phyloP scores from a whole-genome alignment of 257 asterid species.

The Solanum ossicruentum region DNA sequence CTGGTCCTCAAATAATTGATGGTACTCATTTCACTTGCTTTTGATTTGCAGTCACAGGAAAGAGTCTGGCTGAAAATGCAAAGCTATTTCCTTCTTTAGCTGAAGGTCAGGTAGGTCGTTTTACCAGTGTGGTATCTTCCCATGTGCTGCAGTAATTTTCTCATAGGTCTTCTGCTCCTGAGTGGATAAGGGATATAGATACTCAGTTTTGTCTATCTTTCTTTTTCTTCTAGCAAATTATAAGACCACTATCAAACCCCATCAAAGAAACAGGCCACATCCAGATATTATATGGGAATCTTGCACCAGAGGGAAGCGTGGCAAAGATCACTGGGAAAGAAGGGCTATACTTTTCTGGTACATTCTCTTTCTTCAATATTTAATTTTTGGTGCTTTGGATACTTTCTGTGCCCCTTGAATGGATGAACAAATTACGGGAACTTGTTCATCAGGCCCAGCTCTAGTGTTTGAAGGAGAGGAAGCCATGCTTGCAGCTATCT shows the following conservation, averaged over 20 bases:
- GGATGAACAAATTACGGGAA: background rate
- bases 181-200: background rate
- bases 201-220: background rate
- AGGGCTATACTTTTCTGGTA: slow-evolving; percentile 90
- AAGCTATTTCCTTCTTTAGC: slow-evolving; percentile 67
- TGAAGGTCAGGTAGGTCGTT: slow-evolving; percentile 63
- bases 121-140: background rate
- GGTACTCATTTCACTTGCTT: background rate
- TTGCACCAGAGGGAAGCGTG: slow-evolving; percentile 97
- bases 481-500: slow-evolving; percentile 75
- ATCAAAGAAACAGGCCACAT: slow-evolving; percentile 91
- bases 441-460: slow-evolving; percentile 53
- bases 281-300: slow-evolving; percentile 82
- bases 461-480: slow-evolving; percentile 98
- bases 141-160: background rate
- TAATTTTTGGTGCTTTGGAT: background rate
- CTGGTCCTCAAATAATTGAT: background rate
- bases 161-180: background rate
- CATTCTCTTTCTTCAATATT: background rate
- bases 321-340: slow-evolving; percentile 99
- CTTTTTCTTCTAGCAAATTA: slow-evolving; percentile 61
- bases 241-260: slow-evolving; percentile 79
- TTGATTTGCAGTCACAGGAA: slow-evolving; percentile 61
- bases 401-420: background rate
- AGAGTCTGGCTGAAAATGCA: slow-evolving; percentile 90